These are phyloP conservation scores for Kluyveromyces wickerhamii DNA, from an alignment of 805 yeast genomes.

Conservation along the genomic window DNA sequence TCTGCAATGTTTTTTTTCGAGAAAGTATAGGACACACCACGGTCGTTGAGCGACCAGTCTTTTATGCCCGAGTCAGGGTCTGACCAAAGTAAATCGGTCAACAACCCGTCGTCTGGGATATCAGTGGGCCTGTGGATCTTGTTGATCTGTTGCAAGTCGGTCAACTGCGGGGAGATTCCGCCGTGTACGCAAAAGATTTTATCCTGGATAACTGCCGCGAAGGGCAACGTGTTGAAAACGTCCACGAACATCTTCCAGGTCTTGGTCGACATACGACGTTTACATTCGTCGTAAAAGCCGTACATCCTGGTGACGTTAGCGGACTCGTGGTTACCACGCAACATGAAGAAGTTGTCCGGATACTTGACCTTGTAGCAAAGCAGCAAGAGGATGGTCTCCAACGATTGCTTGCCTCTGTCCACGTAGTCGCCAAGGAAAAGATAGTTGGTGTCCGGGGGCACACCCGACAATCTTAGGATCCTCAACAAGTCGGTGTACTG, in stretches of 20 bases:
- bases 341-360: slow-evolving; percentile 88
- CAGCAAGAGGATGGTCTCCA: slow-evolving; percentile 82
- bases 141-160: slow-evolving; percentile 54
- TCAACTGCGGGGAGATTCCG: slow-evolving; percentile 67
- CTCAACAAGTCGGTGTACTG: slow-evolving; percentile 89
- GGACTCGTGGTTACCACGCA: slow-evolving; percentile 96
- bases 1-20: slow-evolving; percentile 60
- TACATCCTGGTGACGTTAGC: slow-evolving; percentile 94
- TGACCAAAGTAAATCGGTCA: slow-evolving; percentile 76
- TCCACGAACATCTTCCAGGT: slow-evolving; percentile 92
- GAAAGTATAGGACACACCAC: slow-evolving; percentile 77
- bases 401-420: slow-evolving; percentile 92
- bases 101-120: slow-evolving; percentile 68
- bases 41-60: slow-evolving; percentile 71
- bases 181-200: slow-evolving; percentile 90
- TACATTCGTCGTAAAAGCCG: slow-evolving; percentile 97
- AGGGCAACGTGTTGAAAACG: slow-evolving; percentile 90
- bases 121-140: slow-evolving; percentile 72
- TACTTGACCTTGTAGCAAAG: slow-evolving; percentile 92
- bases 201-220: slow-evolving; percentile 90
- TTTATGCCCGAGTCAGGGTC: slow-evolving; percentile 55
- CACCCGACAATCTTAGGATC: slow-evolving; percentile 88
- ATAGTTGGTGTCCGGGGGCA: slow-evolving; percentile 90
- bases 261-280: slow-evolving; percentile 80
- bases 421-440: slow-evolving; percentile 94